Evolutionary conservation across 2,329 filamentous ascomycete species (phyloP), one percentile per base, ranked within the genome.

Genomic region (Clonostachys chloroleuca): DNA sequence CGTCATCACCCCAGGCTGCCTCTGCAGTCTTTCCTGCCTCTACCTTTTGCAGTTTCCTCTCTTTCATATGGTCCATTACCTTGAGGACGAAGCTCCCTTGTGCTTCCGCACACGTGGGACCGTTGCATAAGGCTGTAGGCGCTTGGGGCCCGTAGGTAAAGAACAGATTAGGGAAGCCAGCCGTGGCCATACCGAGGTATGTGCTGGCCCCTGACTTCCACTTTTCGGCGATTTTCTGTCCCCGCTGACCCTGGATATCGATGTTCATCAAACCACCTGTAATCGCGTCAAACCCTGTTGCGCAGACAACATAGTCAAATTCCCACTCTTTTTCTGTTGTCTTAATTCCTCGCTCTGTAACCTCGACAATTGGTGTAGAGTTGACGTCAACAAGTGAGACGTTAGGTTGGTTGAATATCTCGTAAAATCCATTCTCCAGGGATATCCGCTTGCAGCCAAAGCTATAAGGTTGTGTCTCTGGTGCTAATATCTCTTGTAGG

Each of bases 351-450:
- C 51, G 62, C 5, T 58, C 55, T 0, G 62, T 68, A 24, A 77
- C 65, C 9, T 60, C 54, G 6, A 56, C 56, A 47, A 80, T 75
- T 0, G 69, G 63, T 4, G 66, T 69, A 9, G 63, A 54, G 12
- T 68, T 72, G n/a, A 77, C 52, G 42, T 73, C 62, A 3, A 80
- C 72, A n/a, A 77, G 54, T 41, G 73, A 61, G 4, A 79, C 72
- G 34, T 74, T 69, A 1, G 63, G 57, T n/a, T 64, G 64, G 50
- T 77, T 69, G 46, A 73, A 67, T 4, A 68, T 63, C 49, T 80
- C 76, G 51, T 72, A 80, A 54, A 75, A 79, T 37, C 64, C 59
- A 34, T 70, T 60, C 51, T 80, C 76, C 0, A 78, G 63, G 1
- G 61, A 67, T 4, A 63, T 64, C 1, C 74, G 64, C 54, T 75